Base-by-base conservation (phyloP, 352 stramenopile species). In the Aphanomyces astaci region DNA sequence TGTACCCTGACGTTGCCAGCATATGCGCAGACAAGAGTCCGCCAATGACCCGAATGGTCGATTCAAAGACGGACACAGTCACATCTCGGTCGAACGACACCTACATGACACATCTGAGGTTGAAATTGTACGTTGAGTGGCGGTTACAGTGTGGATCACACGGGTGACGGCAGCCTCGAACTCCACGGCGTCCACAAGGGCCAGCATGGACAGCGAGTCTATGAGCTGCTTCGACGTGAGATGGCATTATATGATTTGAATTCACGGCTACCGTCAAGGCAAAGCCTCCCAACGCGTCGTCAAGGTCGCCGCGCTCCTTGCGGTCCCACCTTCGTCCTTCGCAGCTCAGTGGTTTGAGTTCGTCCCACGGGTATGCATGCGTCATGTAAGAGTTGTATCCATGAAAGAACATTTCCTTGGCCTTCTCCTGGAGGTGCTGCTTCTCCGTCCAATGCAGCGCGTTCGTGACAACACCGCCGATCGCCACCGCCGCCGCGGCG, bases 41-140 rank as follows among this genome's bases (percentile, higher is more conserved):
- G 9, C 93, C 93, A 43, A 98, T 78, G 52, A 97, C 79, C 33
- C 93, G 85, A 72, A 98, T 98, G 15, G 84, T 97, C 9, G 89
- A 88, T 71, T 98, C 93, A 40, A 98, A 98, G 17, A 97, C 85
- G 4, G 87, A 96, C 32, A 98, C 88, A 19, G 80, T 95, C 53
- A 96, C 84, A 72, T 97, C 86, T 4, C 85, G 77, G 46, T 97
- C 86, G 33, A 97, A 97, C 0, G 73, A 65, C 4, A 94, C 81
- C 51, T 75, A 75, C 7, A 22, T 24, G 33, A 4, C 7, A 53
- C 11, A 7, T 11, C 17, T 40, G 22, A 36, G 0, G 5, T 33
- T 9, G 59, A 17, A 30, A 31, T n/a, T n/a, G n/a, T n/a, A n/a
- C n/a, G n/a, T n/a, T n/a, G n/a, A n/a, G n/a, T n/a, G n/a, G n/a